Percentiles rank a stretch among this genome's conserved stretches.
phyloP scores from a whole-genome alignment of 2,329 filamentous ascomycete genomes.

The Cladophialophora yegresii region DNA sequence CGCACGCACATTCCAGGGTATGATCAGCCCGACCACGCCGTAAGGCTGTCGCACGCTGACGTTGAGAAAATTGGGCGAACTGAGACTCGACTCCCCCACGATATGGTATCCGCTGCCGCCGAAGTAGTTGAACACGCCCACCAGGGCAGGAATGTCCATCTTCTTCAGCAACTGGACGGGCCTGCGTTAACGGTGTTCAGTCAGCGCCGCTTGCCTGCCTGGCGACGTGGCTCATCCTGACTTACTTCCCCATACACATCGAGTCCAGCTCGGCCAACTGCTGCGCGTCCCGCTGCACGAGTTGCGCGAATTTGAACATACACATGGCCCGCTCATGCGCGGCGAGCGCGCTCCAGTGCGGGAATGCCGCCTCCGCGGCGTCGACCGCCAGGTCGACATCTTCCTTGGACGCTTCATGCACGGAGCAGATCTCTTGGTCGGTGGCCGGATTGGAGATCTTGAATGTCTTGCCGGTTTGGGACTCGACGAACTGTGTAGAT shows the following conservation, averaged over 20 bases:
- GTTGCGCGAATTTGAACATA: conserved; percentile 47
- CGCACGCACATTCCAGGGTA: conserved; percentile 47
- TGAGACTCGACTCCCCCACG: conserved; percentile 24
- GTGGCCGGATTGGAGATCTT: conserved; percentile 41
- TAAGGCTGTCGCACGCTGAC: conserved; percentile 37
- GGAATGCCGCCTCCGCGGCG: conserved; percentile 43
- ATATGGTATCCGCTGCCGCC: conserved; percentile 32
- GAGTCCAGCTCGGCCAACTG: conserved; percentile 41
- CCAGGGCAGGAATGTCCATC: conserved; percentile 20
- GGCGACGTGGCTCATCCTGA: neutral
- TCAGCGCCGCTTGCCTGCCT: neutral
- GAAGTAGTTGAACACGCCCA: conserved; percentile 29
- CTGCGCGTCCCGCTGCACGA: conserved; percentile 42
- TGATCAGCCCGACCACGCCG: conserved; percentile 42
- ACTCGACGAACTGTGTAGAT: conserved; percentile 45
- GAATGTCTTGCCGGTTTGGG: conserved; percentile 47
- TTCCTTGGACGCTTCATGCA: conserved; percentile 39
- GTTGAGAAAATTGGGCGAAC: conserved; percentile 34
- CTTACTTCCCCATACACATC: conserved; percentile 42
- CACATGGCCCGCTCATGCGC: conserved; percentile 37
- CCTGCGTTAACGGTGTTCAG: neutral
- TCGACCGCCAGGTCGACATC: conserved; percentile 41
- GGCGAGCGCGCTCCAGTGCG: conserved; percentile 45
- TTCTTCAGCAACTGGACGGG: conserved; percentile 21
- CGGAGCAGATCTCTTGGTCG: conserved; percentile 32